Evolutionary conservation across 192 early-diverging fungal species (phyloP), one percentile per base, ranked within the genome.

Genomic region (Coemansia sp.): DNA sequence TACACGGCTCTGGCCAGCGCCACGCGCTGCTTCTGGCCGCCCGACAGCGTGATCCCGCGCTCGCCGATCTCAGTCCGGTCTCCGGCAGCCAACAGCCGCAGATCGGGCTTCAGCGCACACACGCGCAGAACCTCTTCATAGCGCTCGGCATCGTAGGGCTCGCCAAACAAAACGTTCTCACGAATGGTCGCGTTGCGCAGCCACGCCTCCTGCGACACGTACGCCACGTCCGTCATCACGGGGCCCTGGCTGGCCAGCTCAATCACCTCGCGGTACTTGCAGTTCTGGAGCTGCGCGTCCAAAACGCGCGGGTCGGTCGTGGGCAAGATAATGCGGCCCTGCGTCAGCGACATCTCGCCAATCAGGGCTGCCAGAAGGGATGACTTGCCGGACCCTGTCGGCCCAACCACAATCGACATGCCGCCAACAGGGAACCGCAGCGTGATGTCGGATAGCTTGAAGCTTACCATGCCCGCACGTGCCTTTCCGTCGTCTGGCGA

Each of bases 1-100:
- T 95, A 98, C 8, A 95, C 77, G 6, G 94, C 93, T 27, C 95
- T 83, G 27, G 93, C 95, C 46, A 97, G 81, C 1, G 92, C 74
- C 29, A 98, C 85, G 27, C 94, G 78, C 56, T 89, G 89, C 73
- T 93, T 95, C 75, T 95, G 93, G 14, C 93, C 93, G 33, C 93
- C 93, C 12, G 85, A 89, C 18, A 94, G 72, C 5, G 87, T 91
- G 9, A 92, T 82, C 12, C 93, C 93, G 55, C 90, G 89, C 60
- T 95, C 93, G n/a, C 93, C 93, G 61, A 99, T 86, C 77, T 98
- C 94, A 4, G 97, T 98, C 54, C 77, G 67, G 73, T 99, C 97
- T 14, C 93, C 94, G 30, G 82, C 89, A 28, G 85, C 80, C 11
- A 99, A 63, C 56, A 90, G 91, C 9, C 89, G 88, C 35, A 99